Percentiles rank a stretch among this genome's conserved stretches.
Conservation (phyloP, 345 rosid species). For the Heritiera littoralis region DNA sequence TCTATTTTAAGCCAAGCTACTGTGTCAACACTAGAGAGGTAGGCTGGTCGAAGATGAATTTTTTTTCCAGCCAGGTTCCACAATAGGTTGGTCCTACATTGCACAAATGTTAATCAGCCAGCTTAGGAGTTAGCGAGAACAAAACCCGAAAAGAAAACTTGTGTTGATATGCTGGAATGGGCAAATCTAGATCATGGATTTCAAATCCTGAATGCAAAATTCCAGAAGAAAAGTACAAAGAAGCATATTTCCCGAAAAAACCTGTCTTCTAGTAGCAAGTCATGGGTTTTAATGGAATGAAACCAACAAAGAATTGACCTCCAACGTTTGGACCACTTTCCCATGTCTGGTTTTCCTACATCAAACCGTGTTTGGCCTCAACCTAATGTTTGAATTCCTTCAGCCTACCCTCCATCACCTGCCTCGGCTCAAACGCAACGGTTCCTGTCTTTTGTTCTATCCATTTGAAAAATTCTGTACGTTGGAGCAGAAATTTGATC, state of each 20-base stretch:
- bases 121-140: neutral
- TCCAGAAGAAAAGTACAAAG: neutral
- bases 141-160: neutral
- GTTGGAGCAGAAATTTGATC: neutral
- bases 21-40: neutral
- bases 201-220: neutral
- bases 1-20: neutral
- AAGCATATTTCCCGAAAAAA: neutral
- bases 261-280: neutral
- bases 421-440: neutral
- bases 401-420: neutral
- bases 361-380: neutral
- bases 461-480: neutral
- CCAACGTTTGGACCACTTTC: neutral
- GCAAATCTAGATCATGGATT: neutral
- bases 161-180: constrained; percentile 6
- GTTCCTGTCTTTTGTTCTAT: neutral
- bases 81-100: neutral
- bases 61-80: neutral
- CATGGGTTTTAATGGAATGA: constrained; percentile 6
- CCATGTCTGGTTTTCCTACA: neutral
- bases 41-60: neutral
- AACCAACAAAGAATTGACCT: constrained; percentile 5
- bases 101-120: neutral
- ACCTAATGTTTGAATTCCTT: constrained; percentile 10